Percentiles rank a stretch among this genome's conserved stretches.
phyloP scores from a whole-genome alignment of 2,329 filamentous ascomycete genomes.

The Penicillium janthinellum region DNA sequence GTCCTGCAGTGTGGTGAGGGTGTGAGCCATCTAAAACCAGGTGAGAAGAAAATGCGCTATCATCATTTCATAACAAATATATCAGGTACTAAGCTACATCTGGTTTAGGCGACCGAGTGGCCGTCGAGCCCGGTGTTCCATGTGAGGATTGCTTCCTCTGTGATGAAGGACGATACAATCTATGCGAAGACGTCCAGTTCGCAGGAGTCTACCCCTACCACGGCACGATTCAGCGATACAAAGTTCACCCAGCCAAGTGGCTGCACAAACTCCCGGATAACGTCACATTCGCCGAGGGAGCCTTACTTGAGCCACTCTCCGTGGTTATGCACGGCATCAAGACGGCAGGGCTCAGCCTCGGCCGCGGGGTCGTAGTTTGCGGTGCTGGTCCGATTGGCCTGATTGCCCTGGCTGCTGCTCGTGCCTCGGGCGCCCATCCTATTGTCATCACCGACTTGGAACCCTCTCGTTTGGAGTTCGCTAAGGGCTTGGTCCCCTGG shows the following conservation, averaged over 20 bases:
- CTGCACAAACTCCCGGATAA: conserved; percentile 59
- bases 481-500: conserved; percentile 58
- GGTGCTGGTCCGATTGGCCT: conserved; percentile 67
- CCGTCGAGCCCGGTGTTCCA: conserved; percentile 67
- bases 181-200: conserved; percentile 64
- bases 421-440: conserved; percentile 64
- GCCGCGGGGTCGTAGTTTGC: conserved; percentile 59
- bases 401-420: conserved; percentile 58
- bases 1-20: conserved; percentile 60
- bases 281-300: conserved; percentile 60
- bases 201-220: conserved; percentile 63
- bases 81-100: neutral
- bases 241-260: conserved; percentile 63
- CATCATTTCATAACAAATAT: too few relatives aligned
- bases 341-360: conserved; percentile 56
- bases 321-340: conserved; percentile 65
- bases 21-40: conserved; percentile 55
- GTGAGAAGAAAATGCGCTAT: conserved; percentile 24
- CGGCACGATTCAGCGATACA: conserved; percentile 64
- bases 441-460: conserved; percentile 67
- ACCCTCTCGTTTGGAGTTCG: conserved; percentile 58
- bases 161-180: conserved; percentile 62
- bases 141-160: conserved; percentile 64
- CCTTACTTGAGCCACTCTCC: conserved; percentile 65
- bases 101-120: conserved; percentile 61